phyloP scores from a whole-genome alignment of 208 protist genomes.

The Crithidia acanthocephali region DNA sequence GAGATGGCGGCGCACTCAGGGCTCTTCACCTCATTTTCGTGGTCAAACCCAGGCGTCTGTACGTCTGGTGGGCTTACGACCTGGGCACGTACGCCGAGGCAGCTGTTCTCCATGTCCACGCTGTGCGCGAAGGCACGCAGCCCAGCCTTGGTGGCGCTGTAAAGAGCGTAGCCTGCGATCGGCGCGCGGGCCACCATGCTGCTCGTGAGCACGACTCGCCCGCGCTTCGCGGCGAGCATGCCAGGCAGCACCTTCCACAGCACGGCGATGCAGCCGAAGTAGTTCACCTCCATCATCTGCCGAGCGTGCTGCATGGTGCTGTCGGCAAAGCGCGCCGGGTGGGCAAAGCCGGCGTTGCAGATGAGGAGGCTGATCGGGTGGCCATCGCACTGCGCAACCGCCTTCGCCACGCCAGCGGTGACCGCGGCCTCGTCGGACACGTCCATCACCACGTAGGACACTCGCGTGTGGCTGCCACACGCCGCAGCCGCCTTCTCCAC shows the following conservation, averaged over 20 bases:
- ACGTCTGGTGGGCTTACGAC: constrained; percentile 87
- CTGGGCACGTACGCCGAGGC: constrained; percentile 79
- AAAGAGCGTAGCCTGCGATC: constrained; percentile 86
- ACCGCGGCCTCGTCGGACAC: constrained; percentile 73
- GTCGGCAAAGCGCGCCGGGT: constrained; percentile 84
- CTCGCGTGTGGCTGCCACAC: constrained; percentile 40
- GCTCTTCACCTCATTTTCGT: constrained; percentile 87
- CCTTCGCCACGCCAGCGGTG: constrained; percentile 32
- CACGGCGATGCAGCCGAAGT: constrained; percentile 83
- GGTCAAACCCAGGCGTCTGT: constrained; percentile 79
- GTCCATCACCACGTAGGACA: constrained; percentile 83
- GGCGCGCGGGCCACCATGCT: constrained; percentile 76
- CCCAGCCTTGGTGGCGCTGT: constrained; percentile 87
- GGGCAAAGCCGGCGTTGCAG: constrained; percentile 83
- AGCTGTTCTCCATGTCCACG: constrained; percentile 87
- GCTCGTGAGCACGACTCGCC: constrained; percentile 85
- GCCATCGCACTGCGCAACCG: constrained; percentile 36
- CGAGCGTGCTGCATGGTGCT: constrained; percentile 54
- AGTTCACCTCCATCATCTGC: constrained; percentile 90
- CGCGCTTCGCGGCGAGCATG: constrained; percentile 60
- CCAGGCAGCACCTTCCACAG: constrained; percentile 70
- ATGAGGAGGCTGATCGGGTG: constrained; percentile 73
- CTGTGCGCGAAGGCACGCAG: constrained; percentile 88
- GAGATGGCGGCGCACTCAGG: constrained; percentile 83
- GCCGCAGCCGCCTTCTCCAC: constrained; percentile 36